Base-by-base conservation (phyloP, 2,329 filamentous ascomycete species). In the Leptographium wingfieldii region DNA sequence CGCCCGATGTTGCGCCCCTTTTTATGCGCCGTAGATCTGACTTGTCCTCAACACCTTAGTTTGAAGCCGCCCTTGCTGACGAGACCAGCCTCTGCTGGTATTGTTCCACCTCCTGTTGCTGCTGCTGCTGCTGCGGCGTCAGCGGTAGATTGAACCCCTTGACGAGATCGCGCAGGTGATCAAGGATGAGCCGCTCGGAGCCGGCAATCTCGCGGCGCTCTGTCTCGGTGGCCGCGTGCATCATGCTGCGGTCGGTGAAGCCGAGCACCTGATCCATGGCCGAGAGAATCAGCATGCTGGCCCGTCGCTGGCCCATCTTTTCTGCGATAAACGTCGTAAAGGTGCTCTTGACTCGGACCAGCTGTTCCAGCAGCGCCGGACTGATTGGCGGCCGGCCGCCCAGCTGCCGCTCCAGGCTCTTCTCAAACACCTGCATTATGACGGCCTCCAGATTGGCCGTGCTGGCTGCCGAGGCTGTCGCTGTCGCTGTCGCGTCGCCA, bases 251-350 rank as follows among this genome's bases (percentile, higher is more conserved):
- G 40, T 75, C 72, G 3, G 76, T 73, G 22, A 80, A 71, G 3
- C 77, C 78, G 7, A 80, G 69, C 2, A 77, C 76, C 27, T 77
- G 76, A 62, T 80, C 75, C 55, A 80, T 77, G 14, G 78, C 77
- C 2, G 77, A 80, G 38, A 80, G 67, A 0, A 78, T 70, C 40
- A 80, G 69, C 12, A 73, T 72, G 64, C 80, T 76, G 14, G 77
- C 74, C 61, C 72, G 73, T 31, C 69, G 69, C 59, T 72, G 70
- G 27, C 76, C 76, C 57, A 73, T 67, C 51, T 72, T 73, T 0
- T 65, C 68, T 51, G 71, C 71, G 53, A 80, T 70, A 1, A 75
- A 72, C 57, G 73, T 72, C 59, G 74, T 68, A 59, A 75, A 77
- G n/a, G 72, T 72, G 14, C 70, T 69, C 62, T 79, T 80, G 70